These are phyloP conservation scores for Rhodotorula taiwanensis DNA, from an alignment of 768 basidiomycete genomes.

Conservation along the genomic window DNA sequence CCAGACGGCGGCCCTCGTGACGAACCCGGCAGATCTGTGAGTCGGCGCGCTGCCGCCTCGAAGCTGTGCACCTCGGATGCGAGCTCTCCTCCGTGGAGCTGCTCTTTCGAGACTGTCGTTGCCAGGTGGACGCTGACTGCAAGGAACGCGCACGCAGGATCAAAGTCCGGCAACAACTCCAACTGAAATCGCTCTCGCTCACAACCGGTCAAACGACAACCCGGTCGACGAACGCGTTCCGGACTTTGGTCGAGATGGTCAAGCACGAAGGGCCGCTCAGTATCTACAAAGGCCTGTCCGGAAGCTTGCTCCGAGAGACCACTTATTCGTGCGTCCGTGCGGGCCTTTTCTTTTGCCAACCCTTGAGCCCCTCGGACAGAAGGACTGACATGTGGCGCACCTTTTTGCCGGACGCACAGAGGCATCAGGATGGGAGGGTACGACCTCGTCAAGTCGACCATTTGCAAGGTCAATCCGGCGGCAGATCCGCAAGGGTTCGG, in stretches of 20 bases:
- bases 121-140: not conserved
- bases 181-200: conserved; percentile 11
- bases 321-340: conserved; percentile 30
- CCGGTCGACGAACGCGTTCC: conserved; percentile 27
- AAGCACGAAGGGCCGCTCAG: conserved; percentile 24
- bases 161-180: conserved; percentile 41
- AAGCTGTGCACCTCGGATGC: too few relatives aligned
- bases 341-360: not conserved
- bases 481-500: conserved; percentile 31
- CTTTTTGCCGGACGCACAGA: not conserved
- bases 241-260: conserved; percentile 36
- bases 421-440: conserved; percentile 40
- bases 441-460: conserved; percentile 34
- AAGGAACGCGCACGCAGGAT: conserved; percentile 2
- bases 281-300: conserved; percentile 33
- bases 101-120: not conserved
- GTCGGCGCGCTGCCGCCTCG: too few relatives aligned
- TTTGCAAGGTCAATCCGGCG: conserved; percentile 12
- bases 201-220: not conserved
- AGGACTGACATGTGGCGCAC: too few relatives aligned
- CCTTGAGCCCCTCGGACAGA: too few relatives aligned
- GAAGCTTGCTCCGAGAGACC: conserved; percentile 26
- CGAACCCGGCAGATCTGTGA: conserved; percentile 33
- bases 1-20: conserved; percentile 22
- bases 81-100: too few relatives aligned